These are phyloP conservation scores for Backusella tuberculispora DNA, from an alignment of 192 early-diverging fungal species.

Conservation along the genomic window DNA sequence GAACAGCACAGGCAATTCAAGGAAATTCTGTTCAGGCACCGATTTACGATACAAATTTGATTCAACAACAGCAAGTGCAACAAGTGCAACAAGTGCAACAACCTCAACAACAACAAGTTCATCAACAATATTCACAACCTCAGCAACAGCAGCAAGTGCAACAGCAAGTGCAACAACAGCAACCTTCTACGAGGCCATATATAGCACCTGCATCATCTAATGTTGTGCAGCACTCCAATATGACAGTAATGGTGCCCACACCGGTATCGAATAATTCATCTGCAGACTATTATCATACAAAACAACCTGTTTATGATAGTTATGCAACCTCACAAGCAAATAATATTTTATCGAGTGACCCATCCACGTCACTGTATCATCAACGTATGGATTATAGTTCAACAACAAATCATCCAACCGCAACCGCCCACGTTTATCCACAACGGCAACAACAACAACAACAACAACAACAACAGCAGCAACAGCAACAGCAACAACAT, in stretches of 20 bases:
- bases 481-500: background rate
- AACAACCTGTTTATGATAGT: background rate
- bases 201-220: background rate
- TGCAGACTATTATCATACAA: constrained; percentile 11
- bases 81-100: background rate
- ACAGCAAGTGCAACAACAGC: background rate
- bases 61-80: constrained; percentile 5
- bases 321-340: background rate
- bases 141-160: background rate
- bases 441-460: background rate
- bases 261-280: background rate
- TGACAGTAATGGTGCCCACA: constrained; percentile 12
- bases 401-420: background rate
- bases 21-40: background rate
- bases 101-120: background rate
- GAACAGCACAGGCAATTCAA: constrained; percentile 13
- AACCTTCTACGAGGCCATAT: background rate
- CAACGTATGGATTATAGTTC: background rate
- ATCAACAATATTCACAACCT: background rate
- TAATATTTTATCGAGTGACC: background rate
- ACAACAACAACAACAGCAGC: too few species aligned
- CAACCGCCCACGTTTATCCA: background rate
- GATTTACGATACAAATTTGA: constrained; percentile 1
- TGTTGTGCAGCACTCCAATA: constrained; percentile 1
- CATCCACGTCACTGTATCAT: background rate